Base-by-base conservation (phyloP, 371 early-diverging fungal genomes). In the Saksenaea oblongispora region DNA sequence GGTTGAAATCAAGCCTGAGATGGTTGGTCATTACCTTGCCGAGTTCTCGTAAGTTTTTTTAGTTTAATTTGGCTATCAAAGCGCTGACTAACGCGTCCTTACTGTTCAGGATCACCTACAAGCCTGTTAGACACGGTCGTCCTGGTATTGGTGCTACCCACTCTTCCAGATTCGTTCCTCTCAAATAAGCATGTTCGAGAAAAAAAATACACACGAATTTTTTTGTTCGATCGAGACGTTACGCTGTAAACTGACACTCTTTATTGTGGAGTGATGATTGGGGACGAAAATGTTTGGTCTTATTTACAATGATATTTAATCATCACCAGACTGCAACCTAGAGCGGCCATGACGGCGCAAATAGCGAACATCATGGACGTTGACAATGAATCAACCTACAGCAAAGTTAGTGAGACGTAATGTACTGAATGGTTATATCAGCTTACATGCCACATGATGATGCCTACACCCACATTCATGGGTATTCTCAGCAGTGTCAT, bases 1-100 rank as follows among this genome's bases (percentile, higher is more conserved):
- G 84, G 87, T 99, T 67, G 99, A 98, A 84, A 91, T 99, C 84
- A 96, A 95, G 88, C 94, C 97, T 63, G 99, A 99, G 82, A 99
- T 98, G 99, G 87, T 97, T 74, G 98, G 98, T 64, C 93, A 91
- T 89, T 94, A 94, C 87, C 87, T 99, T 34, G 96, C 83, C 66
- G 91, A 91, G 82, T 89, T 91, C 88, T 89, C 90, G 59, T 65
- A 59, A 62, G 62, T 17, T 58, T 17, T 22, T 18, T 18, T 9
- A 58, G n/a, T 41, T 22, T 9, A 47, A 47, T 26, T 15, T 58
- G 65, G 62, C 14, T 27, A 58, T 35, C 13, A 10, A 54, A 7
- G 7, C 31, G 31, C 54, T 18, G 18, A n/a, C n/a, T 54, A 17
- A 34, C 14, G 42, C 3, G 8, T 41, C 14, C 5, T 13, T 41